Evolutionary conservation across 148 eudicot species (phyloP).

Genomic region (Arbutus unedo): DNA sequence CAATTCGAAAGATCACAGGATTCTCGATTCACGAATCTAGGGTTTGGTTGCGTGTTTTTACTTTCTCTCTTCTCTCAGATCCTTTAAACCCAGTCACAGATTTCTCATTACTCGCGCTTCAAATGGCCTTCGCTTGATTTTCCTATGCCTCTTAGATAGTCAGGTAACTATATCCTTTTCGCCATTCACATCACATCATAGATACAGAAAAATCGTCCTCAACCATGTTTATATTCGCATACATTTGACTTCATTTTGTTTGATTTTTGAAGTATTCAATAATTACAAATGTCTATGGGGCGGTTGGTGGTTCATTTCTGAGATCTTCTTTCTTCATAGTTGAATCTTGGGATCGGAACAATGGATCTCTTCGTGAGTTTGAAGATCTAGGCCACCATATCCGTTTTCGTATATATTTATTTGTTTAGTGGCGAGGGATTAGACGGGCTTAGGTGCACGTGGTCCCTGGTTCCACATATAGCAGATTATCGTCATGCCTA

Average conservation of each 20-base stretch:
- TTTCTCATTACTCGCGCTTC: neutral
- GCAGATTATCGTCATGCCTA: neutral
- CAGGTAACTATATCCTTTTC: neutral
- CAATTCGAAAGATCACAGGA: neutral
- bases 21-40: neutral
- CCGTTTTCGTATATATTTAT: neutral
- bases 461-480: neutral
- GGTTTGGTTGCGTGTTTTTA: neutral
- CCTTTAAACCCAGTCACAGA: neutral
- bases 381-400: constrained; percentile 19
- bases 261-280: neutral
- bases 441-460: neutral
- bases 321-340: neutral
- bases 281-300: neutral
- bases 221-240: neutral
- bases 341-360: neutral
- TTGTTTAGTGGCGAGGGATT: neutral
- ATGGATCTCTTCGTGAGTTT: constrained; percentile 15
- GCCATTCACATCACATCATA: no score
- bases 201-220: neutral
- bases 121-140: neutral
- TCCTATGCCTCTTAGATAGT: neutral
- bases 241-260: neutral
- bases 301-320: neutral
- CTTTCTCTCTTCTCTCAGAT: neutral